Evolutionary conservation across 2,329 filamentous ascomycete genomes (phyloP), one percentile per base, ranked within the genome.

Genomic region (Colletotrichum echinochloae): DNA sequence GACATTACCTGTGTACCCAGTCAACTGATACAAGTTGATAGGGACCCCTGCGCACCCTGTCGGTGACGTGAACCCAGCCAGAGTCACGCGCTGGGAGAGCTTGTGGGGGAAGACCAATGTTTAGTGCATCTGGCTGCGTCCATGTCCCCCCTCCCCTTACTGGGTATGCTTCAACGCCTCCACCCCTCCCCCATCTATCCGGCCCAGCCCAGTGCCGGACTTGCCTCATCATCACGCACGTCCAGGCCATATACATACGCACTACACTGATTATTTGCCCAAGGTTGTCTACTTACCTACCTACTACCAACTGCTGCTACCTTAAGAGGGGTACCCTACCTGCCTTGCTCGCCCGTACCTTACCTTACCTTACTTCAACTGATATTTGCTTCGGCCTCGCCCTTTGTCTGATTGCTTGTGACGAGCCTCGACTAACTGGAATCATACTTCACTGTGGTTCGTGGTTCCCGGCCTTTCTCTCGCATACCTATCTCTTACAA

Each of bases 41-140:
- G 57, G 54, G 59, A 63, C 65, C 68, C 64, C 68, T 71, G 68
- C 44, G n/a, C 57, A 71, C 59, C 59, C 44, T 62, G 68, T 48
- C 20, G 68, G 68, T 71, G 68, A 71, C 68, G 68, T 71, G 68
- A 71, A 68, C 51, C 28, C 64, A 37, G 57, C 64, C 52, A 68
- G 44, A 70, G 68, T 71, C 68, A 71, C 68, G 68, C 68, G 68
- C 68, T 68, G 44, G 63, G 56, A 57, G 57, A 70, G 64, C 44
- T 52, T 37, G 57, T 57, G 64, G 54, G 67, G 63, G 63, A 64
- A 64, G 37, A 51, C 48, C 64, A 70, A 52, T 62, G 64, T 46
- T 51, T 67, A 67, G 64, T 52, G 63, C 67, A 54, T 51, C 28
- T 65, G 52, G 60, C 52, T 57, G 56, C 23, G 46, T 54, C 60